Base-by-base conservation (phyloP, 2,329 filamentous ascomycete species). In the Blastomyces percursus region DNA sequence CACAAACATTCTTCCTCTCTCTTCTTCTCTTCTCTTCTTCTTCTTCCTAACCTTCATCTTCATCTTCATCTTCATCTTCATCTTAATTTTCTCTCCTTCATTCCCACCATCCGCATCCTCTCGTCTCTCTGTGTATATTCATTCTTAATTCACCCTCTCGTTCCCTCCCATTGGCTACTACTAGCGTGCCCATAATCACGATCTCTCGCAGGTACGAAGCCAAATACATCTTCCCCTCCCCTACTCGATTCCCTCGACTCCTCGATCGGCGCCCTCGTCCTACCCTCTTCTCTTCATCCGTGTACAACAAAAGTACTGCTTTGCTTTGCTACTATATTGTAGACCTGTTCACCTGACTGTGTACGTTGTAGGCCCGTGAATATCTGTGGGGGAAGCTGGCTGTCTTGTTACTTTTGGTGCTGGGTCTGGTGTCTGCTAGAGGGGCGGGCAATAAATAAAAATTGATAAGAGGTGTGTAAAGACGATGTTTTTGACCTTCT, bases 381-480 rank as follows among this genome's bases (percentile, higher is more conserved):
- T 42, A 51, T 8, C 46, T 50, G 46, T 50, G 46, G 21, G 46
- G 21, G 7, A 35, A 27, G 21, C 21, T 51, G 48, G 32, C 5
- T 35, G 32, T 48, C 44, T 48, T 62, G 51, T 65, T 64, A 6
- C 8, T 35, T 59, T 52, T 30, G 27, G 4, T 21, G n/a, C n/a
- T 21, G 4, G 44, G 1, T 24, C 48, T 27, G 21, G 21, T 51
- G 21, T 14, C 21, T 1, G 24, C 21, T 6, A 24, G 21, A 12
- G 21, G 48, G 48, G 21, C n/a, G 4, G 4, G 44, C 24, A 51
- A 51, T 24, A 51, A 21, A 27, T 7, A 27, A 21, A 21, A 0
- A 51, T 35, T 35, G 32, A 35, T 35, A 35, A 30, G 11, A 51
- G 48, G 48, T 51, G 48, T 51, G 48, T 51, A 27, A 27, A 27